phyloP scores from a whole-genome alignment of 176 grass and related monocot species.

The Eleusine coracana region DNA sequence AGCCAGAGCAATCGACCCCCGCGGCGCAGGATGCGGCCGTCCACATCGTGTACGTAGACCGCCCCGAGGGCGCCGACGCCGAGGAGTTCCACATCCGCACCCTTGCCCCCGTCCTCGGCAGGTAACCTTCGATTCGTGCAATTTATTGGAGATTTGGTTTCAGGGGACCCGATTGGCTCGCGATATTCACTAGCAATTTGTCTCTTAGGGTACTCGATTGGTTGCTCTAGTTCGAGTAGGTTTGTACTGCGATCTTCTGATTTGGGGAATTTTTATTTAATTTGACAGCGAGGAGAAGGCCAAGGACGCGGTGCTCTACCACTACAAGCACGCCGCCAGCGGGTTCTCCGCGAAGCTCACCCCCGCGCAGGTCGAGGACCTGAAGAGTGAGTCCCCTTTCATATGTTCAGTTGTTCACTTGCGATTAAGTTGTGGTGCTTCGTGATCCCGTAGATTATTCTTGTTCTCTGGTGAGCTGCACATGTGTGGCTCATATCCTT shows the following conservation, averaged over 20 bases:
- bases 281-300: slow-evolving; percentile 68
- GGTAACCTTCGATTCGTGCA: slow-evolving; percentile 24
- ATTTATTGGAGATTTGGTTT: neutral
- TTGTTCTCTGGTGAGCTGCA: neutral
- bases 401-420: neutral
- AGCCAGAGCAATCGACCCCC: slow-evolving; percentile 35
- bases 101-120: slow-evolving; percentile 70
- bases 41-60: slow-evolving; percentile 81
- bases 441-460: neutral
- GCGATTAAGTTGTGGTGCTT: slow-evolving; percentile 8
- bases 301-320: slow-evolving; percentile 74
- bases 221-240: neutral
- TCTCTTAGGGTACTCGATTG: neutral
- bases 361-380: slow-evolving; percentile 66
- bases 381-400: slow-evolving; percentile 65
- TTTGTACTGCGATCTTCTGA: slow-evolving; percentile 25
- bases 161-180: neutral
- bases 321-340: slow-evolving; percentile 84
- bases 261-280: slow-evolving; percentile 1
- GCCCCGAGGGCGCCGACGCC: slow-evolving; percentile 64
- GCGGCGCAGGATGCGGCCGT: slow-evolving; percentile 57
- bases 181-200: neutral
- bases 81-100: slow-evolving; percentile 93
- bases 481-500: neutral
- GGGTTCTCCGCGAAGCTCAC: slow-evolving; percentile 92